Conservation (phyloP, 2,329 filamentous ascomycete genomes). For the Ambrosiella beaveri region DNA sequence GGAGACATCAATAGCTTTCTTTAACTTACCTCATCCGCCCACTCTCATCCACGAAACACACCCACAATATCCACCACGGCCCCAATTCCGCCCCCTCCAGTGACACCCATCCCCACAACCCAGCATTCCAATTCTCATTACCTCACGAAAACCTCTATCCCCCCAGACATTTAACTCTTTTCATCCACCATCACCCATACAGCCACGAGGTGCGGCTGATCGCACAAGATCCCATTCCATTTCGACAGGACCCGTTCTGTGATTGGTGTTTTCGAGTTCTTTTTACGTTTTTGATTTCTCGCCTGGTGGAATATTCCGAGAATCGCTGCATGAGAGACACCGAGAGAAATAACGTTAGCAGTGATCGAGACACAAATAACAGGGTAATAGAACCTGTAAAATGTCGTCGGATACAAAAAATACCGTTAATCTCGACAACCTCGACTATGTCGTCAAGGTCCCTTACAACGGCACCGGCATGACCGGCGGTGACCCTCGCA, state of each 20-base stretch:
- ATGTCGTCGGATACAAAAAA: constrained; percentile 17
- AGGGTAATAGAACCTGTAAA: neutral
- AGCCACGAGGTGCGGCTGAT: no score
- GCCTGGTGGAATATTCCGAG: neutral
- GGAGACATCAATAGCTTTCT: neutral
- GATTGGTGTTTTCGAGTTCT: neutral
- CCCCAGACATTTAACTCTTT: constrained; percentile 3
- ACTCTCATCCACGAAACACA: neutral
- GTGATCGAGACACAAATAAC: no score
- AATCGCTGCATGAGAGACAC: neutral
- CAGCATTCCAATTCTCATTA: constrained; percentile 3
- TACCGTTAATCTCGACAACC: constrained; percentile 26
- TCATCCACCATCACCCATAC: neutral
- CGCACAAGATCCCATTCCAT: neutral
- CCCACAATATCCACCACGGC: neutral
- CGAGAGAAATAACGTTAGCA: neutral
- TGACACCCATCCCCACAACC: neutral
- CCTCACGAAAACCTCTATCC: constrained; percentile 1
- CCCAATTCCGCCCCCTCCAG: neutral
- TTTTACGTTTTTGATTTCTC: neutral
- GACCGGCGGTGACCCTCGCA: constrained; percentile 51
- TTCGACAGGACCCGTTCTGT: neutral
- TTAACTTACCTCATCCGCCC: neutral
- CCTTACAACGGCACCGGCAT: constrained; percentile 47
- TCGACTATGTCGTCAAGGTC: constrained; percentile 28